A percentile compares a stretch with the other conserved stretches of the same genome.
Conservation (phyloP, 495 filamentous ascomycete genomes). For the Podospora didyma region DNA sequence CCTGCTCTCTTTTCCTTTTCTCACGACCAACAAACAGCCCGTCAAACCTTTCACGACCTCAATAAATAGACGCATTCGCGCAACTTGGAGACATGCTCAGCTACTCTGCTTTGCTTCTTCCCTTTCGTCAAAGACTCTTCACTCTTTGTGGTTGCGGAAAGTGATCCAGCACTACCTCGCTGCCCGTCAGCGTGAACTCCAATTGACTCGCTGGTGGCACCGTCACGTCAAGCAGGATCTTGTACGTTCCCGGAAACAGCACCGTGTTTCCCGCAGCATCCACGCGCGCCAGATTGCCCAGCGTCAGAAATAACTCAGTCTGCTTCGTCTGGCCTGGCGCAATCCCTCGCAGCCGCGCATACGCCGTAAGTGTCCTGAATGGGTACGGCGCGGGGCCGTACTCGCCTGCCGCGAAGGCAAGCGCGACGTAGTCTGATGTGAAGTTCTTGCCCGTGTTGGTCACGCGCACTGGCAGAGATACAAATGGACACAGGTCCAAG, state of each 20-base stretch:
- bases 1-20: too few relatives aligned
- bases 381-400: slow-evolving; percentile 59
- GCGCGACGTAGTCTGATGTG: slow-evolving; percentile 56
- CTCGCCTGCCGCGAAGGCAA: slow-evolving; percentile 52
- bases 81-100: too few relatives aligned
- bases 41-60: too few relatives aligned
- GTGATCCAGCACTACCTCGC: slow-evolving; percentile 23
- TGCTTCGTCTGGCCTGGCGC: slow-evolving; percentile 31
- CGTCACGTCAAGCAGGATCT: slow-evolving; percentile 50
- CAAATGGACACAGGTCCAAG: slow-evolving; percentile 44
- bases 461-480: slow-evolving; percentile 30
- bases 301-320: slow-evolving; percentile 45
- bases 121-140: too few relatives aligned
- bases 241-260: slow-evolving; percentile 64
- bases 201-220: slow-evolving; percentile 30
- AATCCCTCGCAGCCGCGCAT: slow-evolving; percentile 48
- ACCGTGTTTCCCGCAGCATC: slow-evolving; percentile 56
- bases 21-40: too few relatives aligned
- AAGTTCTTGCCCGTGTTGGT: slow-evolving; percentile 50
- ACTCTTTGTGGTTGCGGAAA: slow-evolving; percentile 19
- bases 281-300: slow-evolving; percentile 56
- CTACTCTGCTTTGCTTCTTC: too few relatives aligned
- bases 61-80: too few relatives aligned
- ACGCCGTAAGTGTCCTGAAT: slow-evolving; percentile 60
- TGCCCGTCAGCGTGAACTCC: slow-evolving; percentile 43